These are phyloP conservation scores for Pinus taeda DNA, from an alignment of 75 land plant genomes.

Conservation along the genomic window DNA sequence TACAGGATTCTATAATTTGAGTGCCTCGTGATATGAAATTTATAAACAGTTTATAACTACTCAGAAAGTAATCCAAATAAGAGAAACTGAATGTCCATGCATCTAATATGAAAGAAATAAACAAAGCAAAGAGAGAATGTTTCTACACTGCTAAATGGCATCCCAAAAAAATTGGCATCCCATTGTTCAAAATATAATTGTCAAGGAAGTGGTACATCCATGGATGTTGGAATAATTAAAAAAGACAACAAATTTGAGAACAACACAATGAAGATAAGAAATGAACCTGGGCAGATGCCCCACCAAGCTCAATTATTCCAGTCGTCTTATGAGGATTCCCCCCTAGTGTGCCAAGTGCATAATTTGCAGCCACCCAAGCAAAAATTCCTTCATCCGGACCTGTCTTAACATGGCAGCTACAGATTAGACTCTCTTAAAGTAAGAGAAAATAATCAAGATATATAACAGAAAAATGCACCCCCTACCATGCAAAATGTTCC, in stretches of 20 bases:
- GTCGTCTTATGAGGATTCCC: conserved; percentile 72
- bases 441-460: too few species aligned
- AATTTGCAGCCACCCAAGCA: conserved; percentile 98
- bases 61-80: background rate
- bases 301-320: conserved; percentile 97
- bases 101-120: too few species aligned
- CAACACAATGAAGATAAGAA: background rate
- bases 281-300: conserved; percentile 95
- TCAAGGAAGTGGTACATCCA: background rate
- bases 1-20: background rate
- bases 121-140: background rate
- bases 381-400: conserved; percentile 91
- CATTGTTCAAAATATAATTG: background rate
- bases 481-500: too few species aligned
- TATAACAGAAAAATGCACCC: too few species aligned
- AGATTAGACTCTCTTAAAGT: too few species aligned
- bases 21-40: background rate
- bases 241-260: background rate
- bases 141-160: background rate
- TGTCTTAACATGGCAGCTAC: conserved; percentile 14
- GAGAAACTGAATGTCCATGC: too few species aligned
- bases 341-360: conserved; percentile 88
- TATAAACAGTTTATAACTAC: background rate
- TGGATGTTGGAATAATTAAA: background rate
- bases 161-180: background rate